Evolutionary conservation across 305 asterid species (phyloP), one percentile per base, ranked within the genome.

Genomic region (Rubia balearica): DNA sequence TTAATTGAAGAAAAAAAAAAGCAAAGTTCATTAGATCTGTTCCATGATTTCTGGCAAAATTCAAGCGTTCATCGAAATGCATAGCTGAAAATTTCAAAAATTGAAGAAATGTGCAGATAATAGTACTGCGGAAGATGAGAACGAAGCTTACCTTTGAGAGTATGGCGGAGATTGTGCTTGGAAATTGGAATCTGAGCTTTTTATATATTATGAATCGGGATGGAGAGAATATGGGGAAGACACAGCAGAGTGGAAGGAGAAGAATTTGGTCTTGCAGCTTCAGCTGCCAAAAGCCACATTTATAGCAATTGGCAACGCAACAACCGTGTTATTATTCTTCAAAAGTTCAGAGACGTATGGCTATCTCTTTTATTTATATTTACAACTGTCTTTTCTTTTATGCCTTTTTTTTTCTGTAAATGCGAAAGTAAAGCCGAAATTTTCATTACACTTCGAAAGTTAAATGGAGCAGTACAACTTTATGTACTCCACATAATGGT

Each of bases 201-300:
- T 14, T 7, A 7, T 17, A 22, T 3, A 5, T 21, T 53, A 17
- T 8, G 6, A 36, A 36, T 0, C 0, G 40, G 59, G 59, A 53
- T 7, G 46, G 66, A 33, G 66, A 13, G 12, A 14, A 30, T 12
- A 30, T 30, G 66, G 24, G 42, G 67, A 27, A 14, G 45, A 38
- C 33, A 40, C 9, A 60, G 65, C 36, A 40, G 30, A 41, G 42
- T 9, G 33, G 36, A 40, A 45, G 17, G 41, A 11, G 16, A 9
- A 38, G 53, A 57, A 16, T 0, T 1, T 57, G 63, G 63, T 57
- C 63, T 61, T 61, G 45, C 43, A 30, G 11, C 0, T 46, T 61
- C 56, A 14, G 69, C 70, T 42, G 14, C 42, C 65, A 30, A 45
- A 69, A 38, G 61, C 40, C n/a, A 64, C 16, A 41, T 51, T 49